Evolutionary conservation across 2,329 filamentous ascomycete species (phyloP).

Genomic region (Microcera coccophila): DNA sequence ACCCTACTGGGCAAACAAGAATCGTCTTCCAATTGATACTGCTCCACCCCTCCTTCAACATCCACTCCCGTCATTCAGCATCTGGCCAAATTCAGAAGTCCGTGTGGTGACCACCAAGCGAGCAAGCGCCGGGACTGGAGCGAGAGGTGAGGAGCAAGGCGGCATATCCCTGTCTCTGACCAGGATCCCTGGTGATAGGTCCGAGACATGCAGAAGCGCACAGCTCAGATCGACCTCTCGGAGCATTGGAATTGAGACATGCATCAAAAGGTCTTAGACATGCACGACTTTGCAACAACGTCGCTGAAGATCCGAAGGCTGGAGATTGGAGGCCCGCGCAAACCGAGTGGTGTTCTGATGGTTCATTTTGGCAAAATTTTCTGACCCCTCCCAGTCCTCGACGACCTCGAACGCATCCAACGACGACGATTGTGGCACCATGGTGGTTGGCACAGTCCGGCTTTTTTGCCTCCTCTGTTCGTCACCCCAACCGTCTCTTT

Average conservation of each 20-base stretch:
- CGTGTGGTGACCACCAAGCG: not conserved
- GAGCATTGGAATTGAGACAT: constrained; percentile 36
- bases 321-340: too few species aligned
- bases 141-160: not conserved
- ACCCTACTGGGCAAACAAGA: not conserved
- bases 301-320: constrained; percentile 11
- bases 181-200: constrained; percentile 3
- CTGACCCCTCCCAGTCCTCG: too few species aligned
- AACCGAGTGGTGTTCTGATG: too few species aligned
- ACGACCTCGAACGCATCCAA: not conserved
- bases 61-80: not conserved
- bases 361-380: too few species aligned
- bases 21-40: not conserved
- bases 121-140: constrained; percentile 1
- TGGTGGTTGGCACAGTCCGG: not conserved
- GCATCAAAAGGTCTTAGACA: constrained; percentile 34
- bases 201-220: constrained; percentile 27
- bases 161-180: not conserved
- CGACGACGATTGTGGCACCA: not conserved
- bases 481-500: constrained; percentile 10
- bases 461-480: constrained; percentile 15
- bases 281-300: constrained; percentile 22
- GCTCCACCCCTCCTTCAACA: not conserved
- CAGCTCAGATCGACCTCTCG: constrained; percentile 33
- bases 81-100: not conserved